phyloP scores from a whole-genome alignment of 768 basidiomycete species.

The Lanmaoa rubissima region DNA sequence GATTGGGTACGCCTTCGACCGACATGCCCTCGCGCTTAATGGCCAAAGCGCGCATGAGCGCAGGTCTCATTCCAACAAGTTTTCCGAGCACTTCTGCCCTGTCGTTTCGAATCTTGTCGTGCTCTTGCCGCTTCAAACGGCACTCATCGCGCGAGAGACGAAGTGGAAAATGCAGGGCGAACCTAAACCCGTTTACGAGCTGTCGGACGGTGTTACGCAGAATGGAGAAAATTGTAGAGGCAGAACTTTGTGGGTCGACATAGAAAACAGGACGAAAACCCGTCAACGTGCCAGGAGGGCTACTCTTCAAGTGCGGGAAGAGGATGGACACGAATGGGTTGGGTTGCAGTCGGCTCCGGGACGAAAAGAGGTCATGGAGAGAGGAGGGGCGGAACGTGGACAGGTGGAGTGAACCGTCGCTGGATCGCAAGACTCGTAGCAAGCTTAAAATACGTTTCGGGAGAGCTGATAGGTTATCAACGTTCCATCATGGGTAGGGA shows the following conservation, averaged over 20 bases:
- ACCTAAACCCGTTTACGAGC: conserved; percentile 11
- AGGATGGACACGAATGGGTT: conserved; percentile 53
- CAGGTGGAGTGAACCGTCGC: conserved; percentile 44
- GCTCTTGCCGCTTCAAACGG: conserved; percentile 50
- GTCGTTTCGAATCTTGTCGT: conserved; percentile 65
- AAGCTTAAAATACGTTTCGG: conserved; percentile 32
- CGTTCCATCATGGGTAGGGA: background rate
- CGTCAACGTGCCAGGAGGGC: conserved; percentile 26
- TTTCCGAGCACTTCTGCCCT: conserved; percentile 66
- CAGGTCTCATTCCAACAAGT: conserved; percentile 53
- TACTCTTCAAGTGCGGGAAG: conserved; percentile 59
- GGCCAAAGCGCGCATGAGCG: conserved; percentile 37
- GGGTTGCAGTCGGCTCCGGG: conserved; percentile 44
- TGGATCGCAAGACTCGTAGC: conserved; percentile 40
- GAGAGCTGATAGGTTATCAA: conserved; percentile 22
- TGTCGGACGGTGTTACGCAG: conserved; percentile 8
- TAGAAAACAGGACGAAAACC: conserved; percentile 12
- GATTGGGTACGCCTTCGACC: conserved; percentile 1
- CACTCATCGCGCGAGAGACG: conserved; percentile 69
- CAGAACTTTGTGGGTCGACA: conserved; percentile 2
- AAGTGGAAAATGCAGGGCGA: conserved; percentile 47
- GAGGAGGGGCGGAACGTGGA: conserved; percentile 48
- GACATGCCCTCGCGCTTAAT: conserved; percentile 1
- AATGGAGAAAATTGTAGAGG: conserved; percentile 7
- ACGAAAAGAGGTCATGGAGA: conserved; percentile 48